Conservation (phyloP, 139 green algal genomes). For the Picochlorum sp. region DNA sequence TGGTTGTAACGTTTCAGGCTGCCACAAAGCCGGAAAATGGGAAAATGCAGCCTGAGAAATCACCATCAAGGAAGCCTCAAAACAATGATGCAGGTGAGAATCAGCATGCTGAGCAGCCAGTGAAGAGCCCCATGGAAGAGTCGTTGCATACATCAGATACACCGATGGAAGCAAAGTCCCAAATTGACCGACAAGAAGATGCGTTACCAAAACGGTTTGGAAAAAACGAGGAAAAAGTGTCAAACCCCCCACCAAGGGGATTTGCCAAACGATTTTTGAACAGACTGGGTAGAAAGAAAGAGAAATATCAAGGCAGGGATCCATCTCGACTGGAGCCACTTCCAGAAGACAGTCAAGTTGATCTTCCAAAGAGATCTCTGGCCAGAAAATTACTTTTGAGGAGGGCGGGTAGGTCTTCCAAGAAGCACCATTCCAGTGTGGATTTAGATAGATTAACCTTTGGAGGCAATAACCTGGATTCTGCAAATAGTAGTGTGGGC, state of each 20-base stretch:
- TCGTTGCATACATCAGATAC: no score
- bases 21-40: not conserved
- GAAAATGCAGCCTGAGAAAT: slow-evolving; percentile 1
- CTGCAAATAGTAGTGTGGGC: not conserved
- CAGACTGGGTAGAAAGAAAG: slow-evolving; percentile 36
- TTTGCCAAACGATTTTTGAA: slow-evolving; percentile 38
- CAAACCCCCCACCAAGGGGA: slow-evolving; percentile 12
- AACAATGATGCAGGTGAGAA: no score
- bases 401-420: slow-evolving; percentile 2
- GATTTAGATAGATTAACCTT: slow-evolving; percentile 12
- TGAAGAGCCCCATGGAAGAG: no score
- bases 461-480: slow-evolving; percentile 19
- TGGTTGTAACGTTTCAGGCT: not conserved
- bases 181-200: not conserved
- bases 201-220: not conserved
- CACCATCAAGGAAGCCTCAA: not conserved
- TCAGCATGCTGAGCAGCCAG: no score
- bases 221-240: not conserved
- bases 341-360: slow-evolving; percentile 9
- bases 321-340: slow-evolving; percentile 6
- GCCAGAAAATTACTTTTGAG: slow-evolving; percentile 16
- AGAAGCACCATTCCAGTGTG: slow-evolving; percentile 10
- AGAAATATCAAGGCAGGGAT: slow-evolving; percentile 31
- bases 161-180: not conserved
- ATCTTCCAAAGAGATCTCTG: slow-evolving; percentile 13